Conservation (phyloP, 2,329 filamentous ascomycete species). For the Fusarium scirpi region DNA sequence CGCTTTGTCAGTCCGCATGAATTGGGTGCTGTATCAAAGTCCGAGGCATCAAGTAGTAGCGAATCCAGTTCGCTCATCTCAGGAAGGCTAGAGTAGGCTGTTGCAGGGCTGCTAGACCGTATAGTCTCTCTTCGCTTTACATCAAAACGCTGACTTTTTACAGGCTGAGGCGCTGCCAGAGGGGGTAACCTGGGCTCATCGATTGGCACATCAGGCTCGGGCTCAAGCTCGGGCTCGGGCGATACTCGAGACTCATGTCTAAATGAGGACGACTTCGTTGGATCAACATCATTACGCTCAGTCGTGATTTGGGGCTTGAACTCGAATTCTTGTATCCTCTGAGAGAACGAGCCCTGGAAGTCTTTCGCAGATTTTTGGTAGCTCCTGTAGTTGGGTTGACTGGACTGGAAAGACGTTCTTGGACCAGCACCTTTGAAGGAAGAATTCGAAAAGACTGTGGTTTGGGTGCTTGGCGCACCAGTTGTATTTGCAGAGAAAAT, state of each 20-base stretch:
- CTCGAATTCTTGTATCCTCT: constrained; percentile 17
- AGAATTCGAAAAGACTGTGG: constrained; percentile 45
- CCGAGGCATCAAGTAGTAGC: constrained; percentile 1
- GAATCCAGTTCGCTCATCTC: constrained; percentile 30
- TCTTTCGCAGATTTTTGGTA: not conserved
- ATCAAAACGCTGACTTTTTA: constrained; percentile 2
- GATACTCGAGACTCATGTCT: constrained; percentile 16
- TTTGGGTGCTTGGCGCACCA: constrained; percentile 49
- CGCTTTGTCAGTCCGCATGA: constrained; percentile 42
- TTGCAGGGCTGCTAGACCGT: constrained; percentile 25
- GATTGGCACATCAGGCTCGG: not conserved
- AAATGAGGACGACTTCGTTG: not conserved
- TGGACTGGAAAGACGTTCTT: not conserved
- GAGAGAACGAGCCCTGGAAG: constrained; percentile 9
- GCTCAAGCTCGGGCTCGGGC: constrained; percentile 7
- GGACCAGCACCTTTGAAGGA: constrained; percentile 22
- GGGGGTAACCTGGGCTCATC: constrained; percentile 30
- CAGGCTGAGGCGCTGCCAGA: not conserved
- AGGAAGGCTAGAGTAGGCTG: constrained; percentile 37
- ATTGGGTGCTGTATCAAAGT: not conserved
- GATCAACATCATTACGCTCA: not conserved
- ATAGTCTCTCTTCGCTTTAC: constrained; percentile 4
- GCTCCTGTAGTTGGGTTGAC: not conserved
- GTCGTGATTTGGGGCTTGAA: constrained; percentile 9
- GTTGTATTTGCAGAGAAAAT: constrained; percentile 52